Base-by-base conservation (phyloP, 2,329 filamentous ascomycete species). In the Fusarium begoniae region DNA sequence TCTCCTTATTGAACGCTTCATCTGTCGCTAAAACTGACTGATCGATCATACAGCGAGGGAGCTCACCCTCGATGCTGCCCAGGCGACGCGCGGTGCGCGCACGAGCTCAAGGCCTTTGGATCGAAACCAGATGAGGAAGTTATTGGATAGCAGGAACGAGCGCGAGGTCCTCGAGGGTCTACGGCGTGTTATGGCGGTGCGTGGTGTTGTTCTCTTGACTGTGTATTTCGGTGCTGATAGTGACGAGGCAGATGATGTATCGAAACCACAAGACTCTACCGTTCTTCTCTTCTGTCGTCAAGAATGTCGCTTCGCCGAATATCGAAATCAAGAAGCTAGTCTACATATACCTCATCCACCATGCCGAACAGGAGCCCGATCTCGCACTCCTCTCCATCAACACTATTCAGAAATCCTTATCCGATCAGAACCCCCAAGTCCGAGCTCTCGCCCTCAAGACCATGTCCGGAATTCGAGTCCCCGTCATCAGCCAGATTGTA, bases 211-310 rank as follows among this genome's bases (percentile, higher is more conserved):
- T 53, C 40, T 48, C 28, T 37, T 41, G 17, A 37, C n/a, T 10
- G 35, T 32, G 41, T 26, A 44, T 37, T 30, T 35, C n/a, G 43
- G 38, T 43, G 48, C 57, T 67, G 68, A 70, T 51, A 55, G 70
- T 48, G 24, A 51, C 53, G 56, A 54, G 58, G 66, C 43, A 98
- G 94, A 96, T 98, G 93, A 97, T 98, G 91, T 98, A 98, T 85
- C 91, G 91, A 76, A 91, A 93, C 77, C 94, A 97, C 81, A 92
- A 94, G 76, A 98, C 95, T 66, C 88, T 97, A 6, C 92, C 94
- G 28, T 97, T 96, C 87, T 99, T 99, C 87, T 97, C 96, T n/a
- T 93, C 95, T 30, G 93, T 99, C 63, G 94, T 99, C 82, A 99
- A 99, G 86, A 99, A 98, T 78, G 94, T 98, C 68, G 96, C 96